phyloP scores from a whole-genome alignment of 495 filamentous ascomycete species.

The Parmelia sp. region DNA sequence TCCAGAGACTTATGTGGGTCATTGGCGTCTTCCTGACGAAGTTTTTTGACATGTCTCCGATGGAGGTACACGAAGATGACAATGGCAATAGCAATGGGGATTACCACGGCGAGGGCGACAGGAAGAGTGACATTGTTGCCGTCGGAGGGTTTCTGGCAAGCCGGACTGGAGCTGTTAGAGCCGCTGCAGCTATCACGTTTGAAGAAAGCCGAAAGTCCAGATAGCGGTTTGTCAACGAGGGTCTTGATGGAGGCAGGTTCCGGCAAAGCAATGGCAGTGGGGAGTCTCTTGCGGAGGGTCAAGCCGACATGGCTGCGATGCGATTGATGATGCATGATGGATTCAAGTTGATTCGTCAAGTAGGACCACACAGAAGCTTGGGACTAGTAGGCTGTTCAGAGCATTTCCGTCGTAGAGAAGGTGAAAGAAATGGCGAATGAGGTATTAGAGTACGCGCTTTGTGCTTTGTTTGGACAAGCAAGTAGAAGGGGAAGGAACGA shows the following conservation, averaged over 20 bases:
- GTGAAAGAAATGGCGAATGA: background rate
- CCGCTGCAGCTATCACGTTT: constrained; percentile 15
- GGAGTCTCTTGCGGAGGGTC: constrained; percentile 9
- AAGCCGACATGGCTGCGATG: constrained; percentile 19
- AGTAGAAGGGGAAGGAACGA: background rate
- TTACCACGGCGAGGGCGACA: constrained; percentile 70
- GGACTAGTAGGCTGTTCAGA: background rate
- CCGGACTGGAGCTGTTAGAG: constrained; percentile 10
- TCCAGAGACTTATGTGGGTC: constrained; percentile 91
- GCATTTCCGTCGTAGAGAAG: background rate
- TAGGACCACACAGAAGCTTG: background rate
- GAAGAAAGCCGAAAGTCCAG: constrained; percentile 7
- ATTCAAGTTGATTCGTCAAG: background rate
- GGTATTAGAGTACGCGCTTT: constrained; percentile 5
- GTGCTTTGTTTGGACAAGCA: constrained; percentile 1
- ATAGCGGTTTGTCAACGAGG: constrained; percentile 12
- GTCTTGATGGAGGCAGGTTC: constrained; percentile 6
- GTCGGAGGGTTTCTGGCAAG: constrained; percentile 52
- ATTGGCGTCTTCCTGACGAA: constrained; percentile 70
- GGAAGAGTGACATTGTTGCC: constrained; percentile 58
- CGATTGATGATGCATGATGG: constrained; percentile 16
- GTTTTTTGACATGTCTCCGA: constrained; percentile 64
- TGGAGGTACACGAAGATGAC: constrained; percentile 70
- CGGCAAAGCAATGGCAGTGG: constrained; percentile 11
- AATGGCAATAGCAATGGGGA: constrained; percentile 66